Conservation (phyloP, 257 asterid species). For the Fraxinus pennsylvanica region DNA sequence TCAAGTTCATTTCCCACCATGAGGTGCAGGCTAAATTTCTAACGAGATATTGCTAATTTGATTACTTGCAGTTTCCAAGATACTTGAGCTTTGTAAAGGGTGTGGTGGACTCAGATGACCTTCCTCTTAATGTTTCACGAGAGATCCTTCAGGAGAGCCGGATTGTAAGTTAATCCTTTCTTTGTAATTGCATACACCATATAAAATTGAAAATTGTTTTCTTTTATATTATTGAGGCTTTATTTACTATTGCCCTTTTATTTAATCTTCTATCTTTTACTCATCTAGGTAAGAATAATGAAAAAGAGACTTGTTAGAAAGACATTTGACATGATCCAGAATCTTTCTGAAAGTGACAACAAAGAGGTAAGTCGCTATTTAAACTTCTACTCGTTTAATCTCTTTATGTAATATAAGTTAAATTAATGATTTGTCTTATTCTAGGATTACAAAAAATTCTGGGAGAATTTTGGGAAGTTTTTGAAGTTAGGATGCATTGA, state of each 20-base stretch:
- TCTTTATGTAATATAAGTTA: not conserved
- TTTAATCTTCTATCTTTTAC: slow-evolving; percentile 10
- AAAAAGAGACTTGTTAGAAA: slow-evolving; percentile 95
- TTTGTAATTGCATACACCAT: not conserved
- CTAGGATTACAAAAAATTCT: slow-evolving; percentile 93
- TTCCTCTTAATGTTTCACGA: slow-evolving; percentile 95
- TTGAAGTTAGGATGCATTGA: slow-evolving; percentile 93
- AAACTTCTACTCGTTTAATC: not conserved
- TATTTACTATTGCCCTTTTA: not conserved
- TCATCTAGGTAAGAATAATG: slow-evolving; percentile 89
- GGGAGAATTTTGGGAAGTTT: slow-evolving; percentile 98
- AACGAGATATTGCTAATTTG: slow-evolving; percentile 18
- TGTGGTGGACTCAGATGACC: slow-evolving; percentile 94
- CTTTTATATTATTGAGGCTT: not conserved
- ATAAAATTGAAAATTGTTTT: not conserved
- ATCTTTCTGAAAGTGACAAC: slow-evolving; percentile 86
- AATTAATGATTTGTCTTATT: slow-evolving; percentile 17
- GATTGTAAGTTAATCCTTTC: slow-evolving; percentile 57
- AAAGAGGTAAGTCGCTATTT: slow-evolving; percentile 62
- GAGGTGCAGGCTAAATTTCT: not conserved
- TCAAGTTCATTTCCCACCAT: no score
- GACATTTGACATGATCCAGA: slow-evolving; percentile 98
- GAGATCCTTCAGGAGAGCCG: slow-evolving; percentile 99
- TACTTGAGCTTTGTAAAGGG: slow-evolving; percentile 98
- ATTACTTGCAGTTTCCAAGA: slow-evolving; percentile 77